Percentiles rank a stretch among this genome's conserved stretches.
Conservation (phyloP, 352 stramenopile genomes). For the Phytopythium litorale region DNA sequence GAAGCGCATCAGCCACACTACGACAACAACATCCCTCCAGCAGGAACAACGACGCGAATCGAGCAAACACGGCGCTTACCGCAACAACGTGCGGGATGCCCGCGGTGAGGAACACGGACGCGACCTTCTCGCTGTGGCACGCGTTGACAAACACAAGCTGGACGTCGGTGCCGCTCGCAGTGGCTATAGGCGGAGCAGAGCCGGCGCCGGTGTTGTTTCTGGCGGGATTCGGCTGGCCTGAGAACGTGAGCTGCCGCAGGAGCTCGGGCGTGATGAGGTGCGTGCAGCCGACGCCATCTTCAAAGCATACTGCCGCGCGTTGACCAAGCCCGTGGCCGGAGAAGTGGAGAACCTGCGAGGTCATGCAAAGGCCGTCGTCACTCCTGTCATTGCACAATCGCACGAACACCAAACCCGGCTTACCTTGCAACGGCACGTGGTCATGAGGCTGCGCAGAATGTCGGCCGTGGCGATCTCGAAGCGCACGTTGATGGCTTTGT, state of each 20-base stretch:
- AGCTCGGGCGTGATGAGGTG: slow-evolving; percentile 70
- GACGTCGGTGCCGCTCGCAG: slow-evolving; percentile 15
- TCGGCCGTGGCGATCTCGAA: slow-evolving; percentile 80
- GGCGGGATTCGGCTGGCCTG: slow-evolving; percentile 19
- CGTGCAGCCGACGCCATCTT: slow-evolving; percentile 67
- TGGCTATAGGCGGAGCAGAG: not conserved
- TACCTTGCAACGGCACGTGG: slow-evolving; percentile 50
- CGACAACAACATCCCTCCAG: not conserved
- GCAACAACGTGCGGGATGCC: slow-evolving; percentile 91
- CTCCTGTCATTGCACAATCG: not conserved
- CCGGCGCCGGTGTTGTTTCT: slow-evolving; percentile 2
- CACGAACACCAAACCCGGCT: not conserved
- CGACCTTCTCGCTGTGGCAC: slow-evolving; percentile 84
- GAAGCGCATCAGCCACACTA: not conserved
- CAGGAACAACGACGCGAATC: not conserved
- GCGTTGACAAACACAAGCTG: slow-evolving; percentile 84
- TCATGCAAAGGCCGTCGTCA: not conserved
- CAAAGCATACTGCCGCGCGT: slow-evolving; percentile 70
- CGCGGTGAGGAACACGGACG: slow-evolving; percentile 84
- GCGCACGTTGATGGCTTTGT: slow-evolving; percentile 72
- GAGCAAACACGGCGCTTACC: slow-evolving; percentile 22
- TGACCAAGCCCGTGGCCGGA: slow-evolving; percentile 71
- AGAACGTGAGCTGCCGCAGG: slow-evolving; percentile 67
- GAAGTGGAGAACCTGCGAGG: slow-evolving; percentile 62
- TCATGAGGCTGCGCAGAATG: slow-evolving; percentile 75